These are phyloP conservation scores for Claviceps spartinae DNA, from an alignment of 2,329 filamentous ascomycete species.

Conservation along the genomic window DNA sequence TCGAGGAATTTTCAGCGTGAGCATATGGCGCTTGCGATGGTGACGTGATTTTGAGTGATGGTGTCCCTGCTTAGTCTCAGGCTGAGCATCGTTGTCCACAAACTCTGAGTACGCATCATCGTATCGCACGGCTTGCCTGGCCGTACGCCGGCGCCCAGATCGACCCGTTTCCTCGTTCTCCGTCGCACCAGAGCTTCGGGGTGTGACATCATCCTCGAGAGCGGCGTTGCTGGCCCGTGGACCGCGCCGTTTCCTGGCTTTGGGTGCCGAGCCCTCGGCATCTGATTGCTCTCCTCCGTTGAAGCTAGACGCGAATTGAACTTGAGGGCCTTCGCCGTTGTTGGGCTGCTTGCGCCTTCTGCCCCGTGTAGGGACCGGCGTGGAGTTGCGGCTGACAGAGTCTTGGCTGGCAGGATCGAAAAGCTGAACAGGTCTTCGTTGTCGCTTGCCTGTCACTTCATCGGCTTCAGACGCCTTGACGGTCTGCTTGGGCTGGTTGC, in stretches of 20 bases:
- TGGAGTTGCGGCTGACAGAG: constrained; percentile 35
- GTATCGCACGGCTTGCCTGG: constrained; percentile 5
- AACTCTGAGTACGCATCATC: constrained; percentile 5
- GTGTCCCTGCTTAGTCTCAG: constrained; percentile 12
- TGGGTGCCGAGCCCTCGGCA: constrained; percentile 15
- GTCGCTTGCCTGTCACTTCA: constrained; percentile 37
- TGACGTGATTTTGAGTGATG: background rate
- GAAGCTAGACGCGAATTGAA: constrained; percentile 18
- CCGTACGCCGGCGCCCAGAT: constrained; percentile 8
- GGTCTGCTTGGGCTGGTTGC: constrained; percentile 43
- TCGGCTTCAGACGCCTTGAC: constrained; percentile 44
- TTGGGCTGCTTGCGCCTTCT: constrained; percentile 20
- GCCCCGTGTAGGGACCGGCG: constrained; percentile 26
- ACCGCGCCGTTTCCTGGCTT: constrained; percentile 18
- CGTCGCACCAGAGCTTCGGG: constrained; percentile 6
- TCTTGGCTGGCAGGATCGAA: constrained; percentile 38
- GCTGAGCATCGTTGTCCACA: constrained; percentile 10
- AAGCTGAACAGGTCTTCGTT: constrained; percentile 36
- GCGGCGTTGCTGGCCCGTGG: constrained; percentile 14
- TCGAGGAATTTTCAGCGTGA: constrained; percentile 27
- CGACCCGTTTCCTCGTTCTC: constrained; percentile 5
- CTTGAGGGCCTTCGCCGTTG: constrained; percentile 15
- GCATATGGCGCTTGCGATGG: constrained; percentile 15
- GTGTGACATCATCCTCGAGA: constrained; percentile 13
- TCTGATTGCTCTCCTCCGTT: constrained; percentile 21